Evolutionary conservation across 2,329 filamentous ascomycete species (phyloP).

Genomic region (Chalara sp.): DNA sequence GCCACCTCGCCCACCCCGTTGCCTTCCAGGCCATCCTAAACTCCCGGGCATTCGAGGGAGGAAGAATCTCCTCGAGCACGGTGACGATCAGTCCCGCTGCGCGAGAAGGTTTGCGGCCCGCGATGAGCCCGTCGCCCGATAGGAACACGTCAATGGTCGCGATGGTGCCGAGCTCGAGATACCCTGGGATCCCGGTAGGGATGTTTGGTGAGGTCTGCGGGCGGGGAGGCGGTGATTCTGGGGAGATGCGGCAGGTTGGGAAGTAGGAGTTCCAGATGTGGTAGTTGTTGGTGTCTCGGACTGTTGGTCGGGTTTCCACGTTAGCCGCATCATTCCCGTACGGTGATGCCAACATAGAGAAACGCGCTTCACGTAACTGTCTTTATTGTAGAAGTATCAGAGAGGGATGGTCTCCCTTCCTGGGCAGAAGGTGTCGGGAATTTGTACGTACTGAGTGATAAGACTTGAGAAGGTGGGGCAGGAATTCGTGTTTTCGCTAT

Average conservation of each 20-base stretch:
- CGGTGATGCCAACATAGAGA: conserved; percentile 16
- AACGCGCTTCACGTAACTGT: neutral
- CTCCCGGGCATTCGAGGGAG: conserved; percentile 22
- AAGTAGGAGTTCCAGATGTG: conserved; percentile 45
- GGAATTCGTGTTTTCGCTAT: conserved; percentile 12
- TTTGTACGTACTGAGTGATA: too few species aligned
- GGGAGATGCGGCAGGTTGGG: conserved; percentile 50
- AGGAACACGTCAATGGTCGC: conserved; percentile 15
- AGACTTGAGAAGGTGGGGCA: conserved; percentile 3
- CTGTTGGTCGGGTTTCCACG: neutral
- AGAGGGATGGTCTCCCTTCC: too few species aligned
- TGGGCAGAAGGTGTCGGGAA: too few species aligned
- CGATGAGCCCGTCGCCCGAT: conserved; percentile 13
- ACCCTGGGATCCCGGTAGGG: conserved; percentile 13
- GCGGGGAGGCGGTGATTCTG: conserved; percentile 34
- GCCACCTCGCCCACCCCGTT: conserved; percentile 25
- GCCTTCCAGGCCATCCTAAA: conserved; percentile 35
- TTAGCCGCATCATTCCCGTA: conserved; percentile 11
- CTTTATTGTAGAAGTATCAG: too few species aligned
- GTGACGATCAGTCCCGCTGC: conserved; percentile 11
- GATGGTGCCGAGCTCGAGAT: conserved; percentile 12
- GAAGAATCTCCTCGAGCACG: conserved; percentile 10
- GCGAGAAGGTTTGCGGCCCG: conserved; percentile 8
- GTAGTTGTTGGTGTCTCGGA: neutral
- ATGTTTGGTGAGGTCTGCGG: neutral